A percentile compares a stretch with the other conserved stretches of the same genome.
These are phyloP conservation scores for Colletotrichum simmondsii DNA, from an alignment of 2,329 filamentous ascomycete genomes.

Conservation along the genomic window DNA sequence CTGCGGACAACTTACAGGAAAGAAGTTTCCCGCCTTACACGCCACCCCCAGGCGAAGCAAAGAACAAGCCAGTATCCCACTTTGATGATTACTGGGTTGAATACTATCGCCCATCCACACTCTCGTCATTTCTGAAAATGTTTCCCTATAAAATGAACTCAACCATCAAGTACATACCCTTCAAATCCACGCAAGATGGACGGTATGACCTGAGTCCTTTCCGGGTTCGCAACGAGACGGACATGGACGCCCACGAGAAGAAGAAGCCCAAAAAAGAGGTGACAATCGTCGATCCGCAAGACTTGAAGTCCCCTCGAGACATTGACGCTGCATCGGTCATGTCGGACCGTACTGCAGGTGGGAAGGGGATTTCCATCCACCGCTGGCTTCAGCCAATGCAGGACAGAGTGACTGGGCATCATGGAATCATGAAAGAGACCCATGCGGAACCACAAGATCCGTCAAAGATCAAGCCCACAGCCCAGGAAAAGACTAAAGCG, in stretches of 20 bases:
- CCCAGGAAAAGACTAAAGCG: slow-evolving; percentile 80
- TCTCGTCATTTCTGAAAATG: slow-evolving; percentile 92
- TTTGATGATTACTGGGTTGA: slow-evolving; percentile 98
- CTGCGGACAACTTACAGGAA: slow-evolving; percentile 75
- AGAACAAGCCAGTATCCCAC: slow-evolving; percentile 62
- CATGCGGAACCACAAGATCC: slow-evolving; percentile 37
- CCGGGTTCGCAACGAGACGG: slow-evolving; percentile 75
- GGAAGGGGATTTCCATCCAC: slow-evolving; percentile 63
- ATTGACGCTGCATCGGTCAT: slow-evolving; percentile 14
- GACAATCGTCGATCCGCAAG: slow-evolving; percentile 72
- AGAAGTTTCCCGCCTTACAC: slow-evolving; percentile 65
- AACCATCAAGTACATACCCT: slow-evolving; percentile 83
- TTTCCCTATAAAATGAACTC: slow-evolving; percentile 94
- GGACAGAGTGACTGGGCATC: slow-evolving; percentile 40
- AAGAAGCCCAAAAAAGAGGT: slow-evolving; percentile 75
- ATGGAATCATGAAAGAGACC: slow-evolving; percentile 69
- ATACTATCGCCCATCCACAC: slow-evolving; percentile 88
- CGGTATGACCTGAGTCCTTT: slow-evolving; percentile 91
- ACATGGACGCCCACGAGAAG: slow-evolving; percentile 69
- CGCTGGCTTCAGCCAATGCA: slow-evolving; percentile 67
- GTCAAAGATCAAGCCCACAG: slow-evolving; percentile 63
- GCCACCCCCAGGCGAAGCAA: slow-evolving; percentile 57
- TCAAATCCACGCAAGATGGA: slow-evolving; percentile 77
- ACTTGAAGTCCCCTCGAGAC: slow-evolving; percentile 47
- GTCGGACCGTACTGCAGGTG: slow-evolving; percentile 25